Conservation (phyloP, 2,329 filamentous ascomycete genomes). For the Fusarium buxicola region DNA sequence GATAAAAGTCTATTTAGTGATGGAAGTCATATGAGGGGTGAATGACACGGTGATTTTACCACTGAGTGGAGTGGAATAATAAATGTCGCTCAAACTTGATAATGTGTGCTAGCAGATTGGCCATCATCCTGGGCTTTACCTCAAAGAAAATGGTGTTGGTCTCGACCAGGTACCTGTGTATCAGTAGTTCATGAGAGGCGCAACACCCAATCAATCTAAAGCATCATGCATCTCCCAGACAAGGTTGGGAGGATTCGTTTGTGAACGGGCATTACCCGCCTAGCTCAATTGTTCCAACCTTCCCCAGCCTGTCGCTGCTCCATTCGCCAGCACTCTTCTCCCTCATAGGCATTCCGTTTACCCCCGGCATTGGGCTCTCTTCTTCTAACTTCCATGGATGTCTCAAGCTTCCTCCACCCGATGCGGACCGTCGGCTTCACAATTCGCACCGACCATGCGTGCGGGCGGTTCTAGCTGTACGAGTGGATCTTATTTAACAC, state of each 20-base stretch:
- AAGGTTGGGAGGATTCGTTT: constrained; percentile 17
- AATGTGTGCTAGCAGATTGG: too few relatives aligned
- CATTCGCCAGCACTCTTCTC: constrained; percentile 2
- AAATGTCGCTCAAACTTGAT: neutral
- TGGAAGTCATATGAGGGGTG: neutral
- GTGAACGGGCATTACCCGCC: neutral
- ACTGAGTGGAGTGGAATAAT: neutral
- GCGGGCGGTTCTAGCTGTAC: neutral
- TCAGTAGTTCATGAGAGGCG: constrained; percentile 3
- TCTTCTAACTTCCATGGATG: neutral
- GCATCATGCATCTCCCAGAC: constrained; percentile 10
- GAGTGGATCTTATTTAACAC: constrained; percentile 10
- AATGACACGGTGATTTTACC: neutral
- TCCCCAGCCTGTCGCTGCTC: constrained; percentile 7
- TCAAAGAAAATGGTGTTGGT: too few relatives aligned
- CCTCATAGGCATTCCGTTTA: constrained; percentile 2
- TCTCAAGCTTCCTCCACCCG: constrained; percentile 1
- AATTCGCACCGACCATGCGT: neutral
- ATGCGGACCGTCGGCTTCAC: neutral
- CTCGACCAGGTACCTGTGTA: too few relatives aligned
- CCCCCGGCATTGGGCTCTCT: constrained; percentile 1
- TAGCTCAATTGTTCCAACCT: neutral
- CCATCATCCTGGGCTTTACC: too few relatives aligned
- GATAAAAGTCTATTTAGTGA: neutral
- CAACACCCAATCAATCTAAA: constrained; percentile 17